Evolutionary conservation across 371 early-diverging fungal species (phyloP).

Genomic region (Lichtheimia ornata): DNA sequence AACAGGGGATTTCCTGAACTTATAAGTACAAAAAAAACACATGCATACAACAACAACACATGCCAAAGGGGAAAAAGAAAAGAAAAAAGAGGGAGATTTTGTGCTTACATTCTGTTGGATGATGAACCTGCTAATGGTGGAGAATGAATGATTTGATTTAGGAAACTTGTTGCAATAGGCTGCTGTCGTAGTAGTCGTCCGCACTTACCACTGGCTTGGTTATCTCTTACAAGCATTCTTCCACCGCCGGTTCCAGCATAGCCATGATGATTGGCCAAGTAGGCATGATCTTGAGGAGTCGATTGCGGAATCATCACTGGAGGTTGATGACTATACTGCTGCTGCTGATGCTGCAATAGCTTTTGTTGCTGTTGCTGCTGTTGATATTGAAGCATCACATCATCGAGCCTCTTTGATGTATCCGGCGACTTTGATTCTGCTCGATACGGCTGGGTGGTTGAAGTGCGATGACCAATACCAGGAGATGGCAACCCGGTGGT

Average conservation of each 20-base stretch:
- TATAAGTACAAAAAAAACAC: background rate
- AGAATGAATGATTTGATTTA: background rate
- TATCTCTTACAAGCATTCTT: slow-evolving; percentile 39
- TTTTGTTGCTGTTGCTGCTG: slow-evolving; percentile 38
- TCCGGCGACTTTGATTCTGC: slow-evolving; percentile 49
- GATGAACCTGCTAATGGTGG: slow-evolving; percentile 8
- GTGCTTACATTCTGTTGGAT: slow-evolving; percentile 33
- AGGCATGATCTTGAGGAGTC: slow-evolving; percentile 29
- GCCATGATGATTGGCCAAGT: slow-evolving; percentile 26
- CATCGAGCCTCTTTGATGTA: slow-evolving; percentile 50
- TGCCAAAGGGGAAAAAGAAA: slow-evolving; percentile 26
- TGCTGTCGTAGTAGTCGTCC: slow-evolving; percentile 17
- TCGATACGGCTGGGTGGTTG: slow-evolving; percentile 29
- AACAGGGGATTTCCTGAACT: slow-evolving; percentile 1
- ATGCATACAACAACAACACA: slow-evolving; percentile 40
- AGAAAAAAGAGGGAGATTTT: slow-evolving; percentile 27
- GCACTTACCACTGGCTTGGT: slow-evolving; percentile 37
- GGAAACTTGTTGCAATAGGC: background rate
- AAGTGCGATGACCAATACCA: slow-evolving; percentile 24
- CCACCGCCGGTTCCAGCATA: slow-evolving; percentile 37
- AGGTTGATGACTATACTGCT: slow-evolving; percentile 21
- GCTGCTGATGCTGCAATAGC: slow-evolving; percentile 25
- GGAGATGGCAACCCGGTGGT: slow-evolving; percentile 35
- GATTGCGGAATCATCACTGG: slow-evolving; percentile 16
- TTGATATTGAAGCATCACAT: slow-evolving; percentile 55